Base-by-base conservation (phyloP, 139 green algal genomes). In the Dunaliella sp. region DNA sequence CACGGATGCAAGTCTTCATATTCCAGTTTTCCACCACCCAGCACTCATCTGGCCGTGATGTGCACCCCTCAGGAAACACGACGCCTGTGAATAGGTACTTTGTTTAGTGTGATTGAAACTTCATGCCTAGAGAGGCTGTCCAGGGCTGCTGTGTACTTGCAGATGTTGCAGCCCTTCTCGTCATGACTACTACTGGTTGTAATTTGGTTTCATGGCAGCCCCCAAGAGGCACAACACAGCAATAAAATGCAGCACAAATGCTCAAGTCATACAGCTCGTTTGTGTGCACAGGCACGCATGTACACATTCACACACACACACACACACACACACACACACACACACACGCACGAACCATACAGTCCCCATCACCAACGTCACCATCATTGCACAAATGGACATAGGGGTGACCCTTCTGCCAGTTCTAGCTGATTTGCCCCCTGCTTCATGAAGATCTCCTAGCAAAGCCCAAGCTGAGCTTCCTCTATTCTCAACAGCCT, bases 21-120 rank as follows among this genome's bases (percentile, higher is more conserved):
- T 65, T 16, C 12, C 80, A 82, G 82, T 22, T 84, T 84, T 93
- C 91, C 38, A 91, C 84, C 77, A 92, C 90, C 87, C 89, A 92
- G 87, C 87, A 90, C 38, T 88, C 38, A 0, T 37, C 24, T 37
- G 86, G 88, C 3, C 83, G 74, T 38, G 31, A 82, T 3, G 12
- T 81, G 77, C 77, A 81, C 16, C 77, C 77, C 77, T 81, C 77
- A 26, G 77, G 77, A 34, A 81, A 81, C 3, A 31, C 77, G n/a
- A 81, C 77, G 77, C 77, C 77, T 26, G 77, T 16, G n/a, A n/a
- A 65, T 65, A 65, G 48, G 48, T 26, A 7, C 7, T 65, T 65
- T n/a, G n/a, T 65, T 16, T 26, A 65, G 48, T 26, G 16, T 65
- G 48, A 65, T 65, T 65, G 48, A 65, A 65, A 65, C 7, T 65